Conservation (phyloP, 2,329 filamentous ascomycete species). For the Apiospora malaysiana region DNA sequence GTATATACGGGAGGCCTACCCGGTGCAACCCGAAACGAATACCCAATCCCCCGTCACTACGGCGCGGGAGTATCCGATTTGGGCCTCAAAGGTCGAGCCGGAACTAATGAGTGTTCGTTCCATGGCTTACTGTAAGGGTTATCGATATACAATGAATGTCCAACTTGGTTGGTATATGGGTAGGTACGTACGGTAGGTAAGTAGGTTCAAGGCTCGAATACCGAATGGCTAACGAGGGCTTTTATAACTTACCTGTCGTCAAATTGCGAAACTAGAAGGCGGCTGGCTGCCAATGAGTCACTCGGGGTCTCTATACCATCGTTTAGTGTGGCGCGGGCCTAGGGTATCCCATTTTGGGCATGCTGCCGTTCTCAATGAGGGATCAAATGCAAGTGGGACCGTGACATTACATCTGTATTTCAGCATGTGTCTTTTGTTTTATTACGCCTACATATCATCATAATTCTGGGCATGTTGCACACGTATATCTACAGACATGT, state of each 20-base stretch:
- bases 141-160: neutral
- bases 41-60: constrained; percentile 57
- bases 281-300: neutral
- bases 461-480: neutral
- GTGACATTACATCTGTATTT: too few species aligned
- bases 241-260: neutral
- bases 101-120: constrained; percentile 51
- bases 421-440: neutral
- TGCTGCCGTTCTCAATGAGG: neutral
- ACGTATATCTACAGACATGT: neutral
- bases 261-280: neutral
- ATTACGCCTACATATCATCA: neutral
- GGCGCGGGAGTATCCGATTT: constrained; percentile 61
- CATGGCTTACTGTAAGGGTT: constrained; percentile 32
- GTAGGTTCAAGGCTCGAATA: neutral
- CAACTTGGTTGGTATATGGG: neutral
- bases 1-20: constrained; percentile 40
- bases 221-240: neutral
- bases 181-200: neutral
- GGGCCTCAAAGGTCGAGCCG: constrained; percentile 56
- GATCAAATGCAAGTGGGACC: too few species aligned
- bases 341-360: too few species aligned
- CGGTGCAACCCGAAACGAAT: constrained; percentile 61
- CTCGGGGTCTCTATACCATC: neutral
- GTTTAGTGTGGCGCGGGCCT: neutral